Conservation (phyloP, 768 basidiomycete species). For the Leccinum disarticulatum region DNA sequence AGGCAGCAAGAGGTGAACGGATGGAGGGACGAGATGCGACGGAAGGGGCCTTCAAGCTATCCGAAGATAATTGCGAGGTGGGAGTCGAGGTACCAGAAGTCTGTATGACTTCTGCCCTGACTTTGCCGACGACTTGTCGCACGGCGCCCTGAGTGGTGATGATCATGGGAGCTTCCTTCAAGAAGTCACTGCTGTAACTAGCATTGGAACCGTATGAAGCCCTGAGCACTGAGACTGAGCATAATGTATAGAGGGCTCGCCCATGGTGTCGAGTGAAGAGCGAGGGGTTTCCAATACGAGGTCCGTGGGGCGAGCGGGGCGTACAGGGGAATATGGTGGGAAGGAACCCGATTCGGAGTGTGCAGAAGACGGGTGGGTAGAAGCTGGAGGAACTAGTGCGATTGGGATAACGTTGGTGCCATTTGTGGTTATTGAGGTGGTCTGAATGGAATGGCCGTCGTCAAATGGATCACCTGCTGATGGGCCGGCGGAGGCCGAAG, state of each 20-base stretch:
- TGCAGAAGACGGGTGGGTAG: constrained; percentile 34
- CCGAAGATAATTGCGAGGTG: constrained; percentile 28
- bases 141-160: constrained; percentile 64
- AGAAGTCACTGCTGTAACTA: constrained; percentile 75
- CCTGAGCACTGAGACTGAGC: constrained; percentile 56
- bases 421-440: constrained; percentile 67
- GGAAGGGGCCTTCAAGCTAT: constrained; percentile 44
- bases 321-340: constrained; percentile 42
- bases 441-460: constrained; percentile 78
- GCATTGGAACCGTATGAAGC: constrained; percentile 74
- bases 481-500: constrained; percentile 21
- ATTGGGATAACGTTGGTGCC: constrained; percentile 87
- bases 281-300: constrained; percentile 62
- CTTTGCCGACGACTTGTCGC: constrained; percentile 72
- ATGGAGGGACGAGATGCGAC: constrained; percentile 41
- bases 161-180: constrained; percentile 81
- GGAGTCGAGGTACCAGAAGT: constrained; percentile 44
- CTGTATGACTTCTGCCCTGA: constrained; percentile 77
- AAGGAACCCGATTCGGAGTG: constrained; percentile 32
- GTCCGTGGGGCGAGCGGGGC: constrained; percentile 59
- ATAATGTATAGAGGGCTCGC: constrained; percentile 34
- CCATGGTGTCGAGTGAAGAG: constrained; percentile 53
- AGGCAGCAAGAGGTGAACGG: constrained; percentile 67
- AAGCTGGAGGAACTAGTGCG: constrained; percentile 68
- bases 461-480: constrained; percentile 66